Conservation (phyloP, 352 stramenopile species). For the Pythium oligandrum region DNA sequence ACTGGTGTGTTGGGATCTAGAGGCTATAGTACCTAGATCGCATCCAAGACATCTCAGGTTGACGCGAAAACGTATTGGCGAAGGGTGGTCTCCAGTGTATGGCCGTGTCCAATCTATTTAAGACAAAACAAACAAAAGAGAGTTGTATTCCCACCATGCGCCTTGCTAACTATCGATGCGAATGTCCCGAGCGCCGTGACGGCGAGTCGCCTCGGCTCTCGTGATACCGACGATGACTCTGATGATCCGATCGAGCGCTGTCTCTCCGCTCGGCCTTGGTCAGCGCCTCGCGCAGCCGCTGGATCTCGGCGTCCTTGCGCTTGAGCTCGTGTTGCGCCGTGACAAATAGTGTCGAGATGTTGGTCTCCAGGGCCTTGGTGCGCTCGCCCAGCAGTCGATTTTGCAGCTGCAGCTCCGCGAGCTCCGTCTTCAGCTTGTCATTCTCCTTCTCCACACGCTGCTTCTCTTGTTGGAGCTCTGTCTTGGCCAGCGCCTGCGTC, state of each 20-base stretch:
- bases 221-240: no score
- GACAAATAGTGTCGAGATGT: conserved; percentile 69
- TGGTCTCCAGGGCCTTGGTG: conserved; percentile 59
- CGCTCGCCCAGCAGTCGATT: conserved; percentile 54
- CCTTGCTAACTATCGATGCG: no score
- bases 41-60: no score
- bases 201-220: neutral
- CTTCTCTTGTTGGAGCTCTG: conserved; percentile 52
- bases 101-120: conserved; percentile 14
- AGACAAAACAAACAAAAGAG: conserved; percentile 12
- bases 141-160: no score
- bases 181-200: neutral
- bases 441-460: conserved; percentile 50
- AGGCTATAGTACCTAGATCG: no score
- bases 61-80: no score
- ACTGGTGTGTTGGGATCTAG: no score
- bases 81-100: no score
- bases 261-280: conserved; percentile 3
- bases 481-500: conserved; percentile 58
- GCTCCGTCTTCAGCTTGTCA: conserved; percentile 36
- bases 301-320: conserved; percentile 78
- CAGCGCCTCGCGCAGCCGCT: conserved; percentile 48
- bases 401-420: conserved; percentile 57
- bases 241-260: no score
- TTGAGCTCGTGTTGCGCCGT: conserved; percentile 72